phyloP scores from a whole-genome alignment of 2,329 filamentous ascomycete genomes.

The Hymenoscyphus linearis region DNA sequence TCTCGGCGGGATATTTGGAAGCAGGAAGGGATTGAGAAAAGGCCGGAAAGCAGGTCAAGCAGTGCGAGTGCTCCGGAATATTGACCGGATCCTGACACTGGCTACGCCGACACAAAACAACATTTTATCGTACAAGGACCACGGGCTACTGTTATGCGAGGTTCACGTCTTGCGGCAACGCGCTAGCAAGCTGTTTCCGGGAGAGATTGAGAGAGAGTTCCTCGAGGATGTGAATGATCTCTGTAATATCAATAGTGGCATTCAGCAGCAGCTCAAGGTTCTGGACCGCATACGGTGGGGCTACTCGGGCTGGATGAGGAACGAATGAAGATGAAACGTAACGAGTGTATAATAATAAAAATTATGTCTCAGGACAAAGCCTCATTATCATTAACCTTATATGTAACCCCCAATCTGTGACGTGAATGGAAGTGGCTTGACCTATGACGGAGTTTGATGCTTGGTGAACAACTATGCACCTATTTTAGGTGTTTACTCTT shows the following conservation, averaged over 20 bases:
- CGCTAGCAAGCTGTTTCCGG: slow-evolving; percentile 62
- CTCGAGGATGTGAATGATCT: slow-evolving; percentile 83
- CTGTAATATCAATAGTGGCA: slow-evolving; percentile 70
- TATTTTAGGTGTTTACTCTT: too few species aligned
- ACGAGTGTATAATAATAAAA: background rate
- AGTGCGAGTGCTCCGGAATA: slow-evolving; percentile 75
- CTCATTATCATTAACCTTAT: background rate
- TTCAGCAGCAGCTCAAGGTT: slow-evolving; percentile 72
- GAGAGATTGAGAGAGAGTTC: slow-evolving; percentile 76
- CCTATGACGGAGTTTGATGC: background rate
- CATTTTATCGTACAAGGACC: slow-evolving; percentile 84
- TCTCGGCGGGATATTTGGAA: slow-evolving; percentile 63
- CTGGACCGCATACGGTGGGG: slow-evolving; percentile 85
- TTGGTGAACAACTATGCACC: too few species aligned
- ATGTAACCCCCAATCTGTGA: background rate
- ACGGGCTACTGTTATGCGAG: slow-evolving; percentile 85
- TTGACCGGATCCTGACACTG: slow-evolving; percentile 72
- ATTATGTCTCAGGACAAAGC: background rate
- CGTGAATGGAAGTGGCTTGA: background rate
- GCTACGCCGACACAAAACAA: slow-evolving; percentile 66
- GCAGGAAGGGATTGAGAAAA: slow-evolving; percentile 60
- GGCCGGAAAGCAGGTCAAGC: slow-evolving; percentile 64
- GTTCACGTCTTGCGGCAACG: slow-evolving; percentile 74
- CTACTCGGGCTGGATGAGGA: slow-evolving; percentile 50
- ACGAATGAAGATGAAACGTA: background rate